Evolutionary conservation across 306 rosid species (phyloP), one percentile per base, ranked within the genome.

Genomic region (Mimosa pudica): DNA sequence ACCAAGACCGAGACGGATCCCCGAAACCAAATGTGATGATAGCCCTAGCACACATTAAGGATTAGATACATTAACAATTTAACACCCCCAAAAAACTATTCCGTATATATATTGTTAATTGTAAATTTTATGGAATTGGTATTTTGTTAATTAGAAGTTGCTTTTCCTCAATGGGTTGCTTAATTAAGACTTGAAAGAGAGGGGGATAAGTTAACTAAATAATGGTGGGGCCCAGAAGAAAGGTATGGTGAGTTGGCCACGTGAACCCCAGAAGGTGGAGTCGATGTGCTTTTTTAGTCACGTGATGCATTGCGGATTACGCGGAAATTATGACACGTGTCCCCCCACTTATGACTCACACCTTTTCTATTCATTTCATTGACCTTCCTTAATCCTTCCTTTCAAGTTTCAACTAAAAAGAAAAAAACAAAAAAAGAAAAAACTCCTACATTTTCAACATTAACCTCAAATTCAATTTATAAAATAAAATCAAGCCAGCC

Each of bases 191-290:
- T 30, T 24, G 42, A 69, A 73, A 82, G 44, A 38, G 65, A 20
- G 13, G 47, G 35, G 35, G 76, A 33, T 33, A 42, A 76, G 61
- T 72, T 76, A 76, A 72, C 73, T 80, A 32, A 76, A 75, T 70
- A 67, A 47, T 30, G 79, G 81, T 58, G 87, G 92, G 91, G 18
- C 77, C 87, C 93, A 79, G 64, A 52, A 81, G 78, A 42, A 76
- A 55, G 66, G 70, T 66, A n/a, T 58, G 71, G 52, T 90, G 98
- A 90, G 98, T 90, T 95, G 98, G 97, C 98, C 98, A 94, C 94
- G 97, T 92, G 97, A 92, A 86, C 68, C 68, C 33, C 62, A 71
- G 89, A 83, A 80, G 88, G 42, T 52, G 52, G 12, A 18, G 88
- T 47, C 57, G 88, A 79, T 86, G 85, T 81, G 74, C 86, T 87